A percentile compares a stretch with the other conserved stretches of the same genome.
phyloP scores from a whole-genome alignment of 192 early-diverging fungal genomes.

The Backusella luteola region DNA sequence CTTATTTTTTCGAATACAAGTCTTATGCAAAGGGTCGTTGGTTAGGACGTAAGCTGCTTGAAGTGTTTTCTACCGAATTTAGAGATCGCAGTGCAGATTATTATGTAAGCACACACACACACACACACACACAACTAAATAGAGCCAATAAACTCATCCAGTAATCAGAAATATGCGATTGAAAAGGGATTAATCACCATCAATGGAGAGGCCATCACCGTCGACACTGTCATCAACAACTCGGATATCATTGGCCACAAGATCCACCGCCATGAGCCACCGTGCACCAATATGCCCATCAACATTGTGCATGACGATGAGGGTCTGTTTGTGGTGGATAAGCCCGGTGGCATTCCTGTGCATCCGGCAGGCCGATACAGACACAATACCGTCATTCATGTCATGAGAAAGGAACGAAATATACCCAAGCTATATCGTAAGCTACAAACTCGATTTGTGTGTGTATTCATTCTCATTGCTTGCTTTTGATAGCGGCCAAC shows the following conservation, averaged over 20 bases:
- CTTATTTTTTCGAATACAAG: slow-evolving; percentile 81
- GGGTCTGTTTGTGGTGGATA: slow-evolving; percentile 80
- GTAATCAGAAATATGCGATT: slow-evolving; percentile 61
- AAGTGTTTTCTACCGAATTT: slow-evolving; percentile 87
- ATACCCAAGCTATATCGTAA: slow-evolving; percentile 57
- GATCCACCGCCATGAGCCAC: slow-evolving; percentile 96
- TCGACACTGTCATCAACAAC: slow-evolving; percentile 69
- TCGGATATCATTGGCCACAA: slow-evolving; percentile 78
- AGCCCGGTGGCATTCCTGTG: slow-evolving; percentile 88
- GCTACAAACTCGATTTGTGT: background rate
- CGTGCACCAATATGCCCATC: slow-evolving; percentile 65
- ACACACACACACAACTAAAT: too few species aligned
- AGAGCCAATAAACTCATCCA: too few species aligned
- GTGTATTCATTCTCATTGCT: too few species aligned
- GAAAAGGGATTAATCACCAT: slow-evolving; percentile 76
- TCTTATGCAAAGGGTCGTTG: slow-evolving; percentile 91
- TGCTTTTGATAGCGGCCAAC: slow-evolving; percentile 65
- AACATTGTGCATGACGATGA: slow-evolving; percentile 63
- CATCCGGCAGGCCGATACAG: slow-evolving; percentile 83
- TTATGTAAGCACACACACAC: slow-evolving; percentile 58
- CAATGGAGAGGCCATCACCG: slow-evolving; percentile 58
- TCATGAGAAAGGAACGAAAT: slow-evolving; percentile 63
- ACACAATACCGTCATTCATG: slow-evolving; percentile 79
- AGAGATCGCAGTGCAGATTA: slow-evolving; percentile 76
- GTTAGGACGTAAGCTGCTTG: slow-evolving; percentile 71